Percentiles rank a stretch among this genome's conserved stretches.
phyloP scores from a whole-genome alignment of 192 early-diverging fungal species.

The Coemansia javaensis region DNA sequence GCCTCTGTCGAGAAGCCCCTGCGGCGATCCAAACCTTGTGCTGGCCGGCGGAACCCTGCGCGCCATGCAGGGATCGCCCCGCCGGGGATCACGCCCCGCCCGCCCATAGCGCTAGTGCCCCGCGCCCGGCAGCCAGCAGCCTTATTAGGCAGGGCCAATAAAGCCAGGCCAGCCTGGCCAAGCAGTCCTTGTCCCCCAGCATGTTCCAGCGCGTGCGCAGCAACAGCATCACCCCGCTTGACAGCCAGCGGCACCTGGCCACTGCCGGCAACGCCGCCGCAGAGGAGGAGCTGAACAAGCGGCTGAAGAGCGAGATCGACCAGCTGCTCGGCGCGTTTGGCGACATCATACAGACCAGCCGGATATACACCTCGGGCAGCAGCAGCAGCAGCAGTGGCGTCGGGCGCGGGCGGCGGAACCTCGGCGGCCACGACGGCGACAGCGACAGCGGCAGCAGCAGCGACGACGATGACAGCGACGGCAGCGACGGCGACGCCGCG shows the following conservation, averaged over 20 bases:
- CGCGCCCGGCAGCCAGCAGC: no score
- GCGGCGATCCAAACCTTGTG: no score
- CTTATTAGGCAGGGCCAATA: no score
- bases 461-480: slow-evolving; percentile 1
- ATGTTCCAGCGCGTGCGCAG: slow-evolving; percentile 39
- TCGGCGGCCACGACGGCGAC: slow-evolving; percentile 1
- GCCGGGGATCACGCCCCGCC: no score
- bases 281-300: slow-evolving; percentile 41
- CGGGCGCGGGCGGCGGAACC: neutral
- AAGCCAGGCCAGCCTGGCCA: no score
- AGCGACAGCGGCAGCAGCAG: neutral
- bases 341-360: slow-evolving; percentile 46
- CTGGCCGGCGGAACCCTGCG: no score
- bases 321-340: slow-evolving; percentile 48
- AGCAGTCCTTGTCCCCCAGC: no score
- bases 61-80: no score
- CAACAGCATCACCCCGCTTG: slow-evolving; percentile 19
- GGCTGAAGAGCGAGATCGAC: slow-evolving; percentile 37
- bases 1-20: no score
- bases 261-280: slow-evolving; percentile 21
- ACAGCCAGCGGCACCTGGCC: slow-evolving; percentile 28
- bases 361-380: slow-evolving; percentile 27
- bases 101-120: no score
- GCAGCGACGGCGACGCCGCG: slow-evolving; percentile 5
- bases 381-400: slow-evolving; percentile 4